These are phyloP conservation scores for Ochetophila trinervis DNA, from an alignment of 306 rosid genomes.

Conservation along the genomic window DNA sequence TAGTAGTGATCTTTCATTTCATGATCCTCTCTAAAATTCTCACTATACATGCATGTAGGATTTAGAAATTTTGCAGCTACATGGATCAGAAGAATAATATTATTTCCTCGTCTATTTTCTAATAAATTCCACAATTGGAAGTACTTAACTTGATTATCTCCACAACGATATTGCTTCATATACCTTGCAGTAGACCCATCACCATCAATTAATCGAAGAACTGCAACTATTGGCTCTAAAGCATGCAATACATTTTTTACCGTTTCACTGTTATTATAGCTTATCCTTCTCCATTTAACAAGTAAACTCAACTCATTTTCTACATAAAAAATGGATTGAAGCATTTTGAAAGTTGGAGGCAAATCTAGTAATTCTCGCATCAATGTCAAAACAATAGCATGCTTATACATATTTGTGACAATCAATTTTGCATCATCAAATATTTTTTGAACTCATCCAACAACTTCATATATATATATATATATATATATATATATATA, in stretches of 20 bases:
- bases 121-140: not conserved
- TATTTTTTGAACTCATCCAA: too few species aligned
- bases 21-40: not conserved
- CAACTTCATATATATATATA: too few species aligned
- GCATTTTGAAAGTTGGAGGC: not conserved
- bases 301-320: too few species aligned
- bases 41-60: conserved; percentile 1
- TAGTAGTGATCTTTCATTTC: conserved; percentile 11
- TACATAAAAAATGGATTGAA: not conserved
- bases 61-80: not conserved
- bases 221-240: not conserved
- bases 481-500: too few species aligned
- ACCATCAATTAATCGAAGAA: not conserved
- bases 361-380: not conserved
- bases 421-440: too few species aligned
- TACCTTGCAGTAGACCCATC: not conserved
- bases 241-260: not conserved
- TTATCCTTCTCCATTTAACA: too few species aligned
- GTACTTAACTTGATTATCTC: not conserved
- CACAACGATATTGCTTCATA: not conserved
- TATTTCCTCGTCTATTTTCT: not conserved
- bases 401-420: too few species aligned
- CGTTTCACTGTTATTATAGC: too few species aligned
- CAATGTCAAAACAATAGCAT: not conserved
- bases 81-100: conserved; percentile 4